Evolutionary conservation across 1,284 basidiomycete species (phyloP), one percentile per base, ranked within the genome.

Genomic region (Irpex sp.): DNA sequence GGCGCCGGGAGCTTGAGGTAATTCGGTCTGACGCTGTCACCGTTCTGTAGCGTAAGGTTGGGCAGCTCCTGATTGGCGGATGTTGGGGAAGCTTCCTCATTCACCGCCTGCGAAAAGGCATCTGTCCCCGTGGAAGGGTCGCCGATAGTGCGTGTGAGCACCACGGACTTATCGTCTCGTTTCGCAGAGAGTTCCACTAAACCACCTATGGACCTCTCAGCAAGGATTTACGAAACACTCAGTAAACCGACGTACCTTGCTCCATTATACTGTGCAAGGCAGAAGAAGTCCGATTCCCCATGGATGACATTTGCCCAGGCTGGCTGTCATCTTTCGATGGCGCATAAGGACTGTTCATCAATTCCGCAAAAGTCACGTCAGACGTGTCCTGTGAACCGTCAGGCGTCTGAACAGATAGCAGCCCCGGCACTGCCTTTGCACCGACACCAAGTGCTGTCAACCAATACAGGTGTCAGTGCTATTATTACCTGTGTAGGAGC

Each of bases 211-310:
- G 2, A 54, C 35, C 9, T 8, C 11, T 19, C 1, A 60, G 35
- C 17, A n/a, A 8, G 8, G 7, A 53, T 73, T 55, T 3, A 19
- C 17, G 3, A 6, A 8, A n/a, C 15, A 50, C 19, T 21, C 17
- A 13, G 6, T 4, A 50, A 2, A 17, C 7, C 2, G 5, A 50
- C 49, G 7, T 66, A 83, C 87, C 87, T 77, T 90, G 87, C 62
- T 90, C 86, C 88, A 89, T 88, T 6, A 89, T 79, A 51, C 81
- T 81, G 59, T 87, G 85, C 75, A 89, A 75, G 1, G 82, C 87
- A 37, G 85, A 82, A 49, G 74, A 54, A 13, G 61, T 57, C n/a
- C 60, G 60, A 6, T 51, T 61, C 33, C 51, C 19, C 15, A 33
- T 6, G 11, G 9, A 2, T 9, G 17, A 37, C 35, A n/a, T 37